Base-by-base conservation (phyloP, 2,329 filamentous ascomycete species). In the Diaporthe sp. region DNA sequence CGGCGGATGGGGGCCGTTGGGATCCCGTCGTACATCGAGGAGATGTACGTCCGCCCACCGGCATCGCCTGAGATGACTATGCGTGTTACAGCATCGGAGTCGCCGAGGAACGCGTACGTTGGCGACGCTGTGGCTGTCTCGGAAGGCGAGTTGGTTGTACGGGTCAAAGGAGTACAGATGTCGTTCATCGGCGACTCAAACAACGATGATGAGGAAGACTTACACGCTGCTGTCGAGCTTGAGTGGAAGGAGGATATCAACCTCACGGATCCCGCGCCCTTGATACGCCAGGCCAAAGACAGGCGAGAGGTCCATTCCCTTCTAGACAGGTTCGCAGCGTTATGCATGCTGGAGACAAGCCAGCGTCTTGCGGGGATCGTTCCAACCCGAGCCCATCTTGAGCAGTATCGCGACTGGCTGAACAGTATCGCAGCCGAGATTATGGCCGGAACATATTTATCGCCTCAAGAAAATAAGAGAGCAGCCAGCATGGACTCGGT, bases 21-120 rank as follows among this genome's bases (percentile, higher is more conserved):
- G 2, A 78, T 82, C 0, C 82, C 82, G 13, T 81, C 82, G 0
- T 76, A 77, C 55, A 82, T 80, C 74, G 81, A 80, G 34, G 79
- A 81, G 57, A 61, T 79, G 13, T 75, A 78, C 20, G 49, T 78
- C 9, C 58, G 34, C 25, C 44, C 44, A 10, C 44, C 44, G 10
- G 34, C 4, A 2, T 39, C 28, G 9, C 49, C 44, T 5, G 49
- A 55, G 47, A 51, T 71, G 34, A 28, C 9, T 20, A 51, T 53
- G 47, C 44, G 12, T 4, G 2, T 55, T 28, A 5, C 6, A 2
- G 31, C 67, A 6, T 53, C 44, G 4, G 67, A 61, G 5, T 44
- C 58, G 2, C n/a, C 15, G 7, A 55, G 34, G 15, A 55, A 55
- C 42, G 47, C 47, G 22, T 53, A 53, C 58, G n/a, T 25, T 28